A percentile compares a stretch with the other conserved stretches of the same genome.
These are phyloP conservation scores for Citropsis articulata DNA, from an alignment of 345 rosid species.

Conservation along the genomic window DNA sequence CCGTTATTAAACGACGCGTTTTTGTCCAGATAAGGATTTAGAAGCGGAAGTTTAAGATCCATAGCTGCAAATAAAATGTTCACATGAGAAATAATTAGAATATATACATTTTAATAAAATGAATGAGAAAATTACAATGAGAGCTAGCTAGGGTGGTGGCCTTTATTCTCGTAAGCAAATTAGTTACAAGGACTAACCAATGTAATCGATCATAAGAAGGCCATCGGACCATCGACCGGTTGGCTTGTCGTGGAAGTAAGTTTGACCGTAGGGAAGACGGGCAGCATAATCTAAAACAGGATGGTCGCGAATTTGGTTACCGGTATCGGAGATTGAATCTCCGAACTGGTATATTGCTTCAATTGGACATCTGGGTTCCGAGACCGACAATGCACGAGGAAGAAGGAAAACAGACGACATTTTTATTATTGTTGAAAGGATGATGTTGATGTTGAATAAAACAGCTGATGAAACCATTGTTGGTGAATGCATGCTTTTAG, in stretches of 20 bases:
- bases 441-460: neutral
- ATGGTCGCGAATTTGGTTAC: neutral
- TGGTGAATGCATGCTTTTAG: too few species aligned
- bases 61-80: neutral
- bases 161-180: too few species aligned
- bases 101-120: too few species aligned
- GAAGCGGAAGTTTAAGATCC: neutral
- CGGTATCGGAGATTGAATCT: neutral
- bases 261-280: neutral
- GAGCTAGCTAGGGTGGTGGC: too few species aligned
- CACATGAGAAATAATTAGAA: neutral
- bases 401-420: neutral
- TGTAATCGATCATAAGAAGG: neutral
- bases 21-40: neutral
- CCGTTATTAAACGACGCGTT: neutral
- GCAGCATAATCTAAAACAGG: neutral
- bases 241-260: neutral
- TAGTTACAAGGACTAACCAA: neutral
- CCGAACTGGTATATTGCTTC: neutral
- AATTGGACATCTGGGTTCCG: neutral
- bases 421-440: neutral
- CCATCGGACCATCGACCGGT: neutral
- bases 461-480: neutral
- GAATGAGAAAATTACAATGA: too few species aligned
- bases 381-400: neutral